These are phyloP conservation scores for Eremothecium gossypii DNA, from an alignment of 1,139 yeast species.

Conservation along the genomic window DNA sequence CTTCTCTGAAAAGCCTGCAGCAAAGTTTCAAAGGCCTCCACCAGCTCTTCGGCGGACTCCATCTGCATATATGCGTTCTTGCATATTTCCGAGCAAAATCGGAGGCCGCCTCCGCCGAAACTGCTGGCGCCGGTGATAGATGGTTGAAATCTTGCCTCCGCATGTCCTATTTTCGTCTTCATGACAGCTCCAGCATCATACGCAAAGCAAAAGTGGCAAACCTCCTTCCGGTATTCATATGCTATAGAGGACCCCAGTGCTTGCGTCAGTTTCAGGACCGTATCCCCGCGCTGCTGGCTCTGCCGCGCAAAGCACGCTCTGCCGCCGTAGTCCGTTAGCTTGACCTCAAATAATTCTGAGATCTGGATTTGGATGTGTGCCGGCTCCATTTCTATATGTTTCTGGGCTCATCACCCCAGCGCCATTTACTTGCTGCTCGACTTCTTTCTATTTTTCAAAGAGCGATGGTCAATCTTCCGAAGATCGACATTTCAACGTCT, in stretches of 20 bases:
- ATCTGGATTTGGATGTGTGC: background rate
- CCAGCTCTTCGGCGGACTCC: slow-evolving; percentile 27
- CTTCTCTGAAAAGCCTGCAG: slow-evolving; percentile 27
- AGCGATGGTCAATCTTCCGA: no score
- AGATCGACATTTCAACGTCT: no score
- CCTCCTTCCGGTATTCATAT: slow-evolving; percentile 55
- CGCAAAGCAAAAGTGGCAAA: slow-evolving; percentile 47
- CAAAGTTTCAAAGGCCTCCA: slow-evolving; percentile 22
- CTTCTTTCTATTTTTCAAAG: no score
- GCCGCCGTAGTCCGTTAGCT: slow-evolving; percentile 46
- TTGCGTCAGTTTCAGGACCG: slow-evolving; percentile 33
- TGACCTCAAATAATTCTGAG: slow-evolving; percentile 31
- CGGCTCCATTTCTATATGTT: no score
- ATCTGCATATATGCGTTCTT: slow-evolving; percentile 29
- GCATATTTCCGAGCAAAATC: slow-evolving; percentile 49
- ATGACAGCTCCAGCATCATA: slow-evolving; percentile 43
- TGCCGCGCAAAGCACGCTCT: slow-evolving; percentile 52
- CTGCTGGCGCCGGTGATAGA: slow-evolving; percentile 10
- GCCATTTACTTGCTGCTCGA: no score
- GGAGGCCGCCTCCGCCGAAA: slow-evolving; percentile 37
- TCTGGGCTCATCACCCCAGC: no score
- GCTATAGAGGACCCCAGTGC: slow-evolving; percentile 44
- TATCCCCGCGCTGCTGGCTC: slow-evolving; percentile 36
- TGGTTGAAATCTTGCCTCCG: slow-evolving; percentile 7
- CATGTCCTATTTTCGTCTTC: slow-evolving; percentile 31